These are phyloP conservation scores for Fraxinus paxiana DNA, from an alignment of 305 asterid species.

Conservation along the genomic window DNA sequence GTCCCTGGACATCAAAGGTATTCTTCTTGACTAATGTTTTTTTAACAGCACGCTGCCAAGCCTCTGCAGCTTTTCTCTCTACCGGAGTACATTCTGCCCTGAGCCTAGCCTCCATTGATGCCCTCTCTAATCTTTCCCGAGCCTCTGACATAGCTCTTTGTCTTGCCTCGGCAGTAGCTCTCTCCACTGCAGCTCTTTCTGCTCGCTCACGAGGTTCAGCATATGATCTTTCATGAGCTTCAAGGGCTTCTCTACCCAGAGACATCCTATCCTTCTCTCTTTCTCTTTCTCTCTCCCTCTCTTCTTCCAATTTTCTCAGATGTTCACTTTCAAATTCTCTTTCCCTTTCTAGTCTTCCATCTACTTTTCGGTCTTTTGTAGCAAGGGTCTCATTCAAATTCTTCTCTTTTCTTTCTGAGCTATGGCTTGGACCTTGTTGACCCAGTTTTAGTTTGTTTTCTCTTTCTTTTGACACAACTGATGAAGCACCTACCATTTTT, in stretches of 20 bases:
- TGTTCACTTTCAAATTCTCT: conserved; percentile 35
- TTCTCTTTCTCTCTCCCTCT: conserved; percentile 63
- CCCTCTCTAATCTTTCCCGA: conserved; percentile 46
- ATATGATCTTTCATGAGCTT: conserved; percentile 57
- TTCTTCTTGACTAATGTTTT: conserved; percentile 57
- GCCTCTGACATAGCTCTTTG: conserved; percentile 46
- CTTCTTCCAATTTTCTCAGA: conserved; percentile 47
- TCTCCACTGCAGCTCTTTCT: conserved; percentile 51
- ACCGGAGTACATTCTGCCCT: conserved; percentile 73
- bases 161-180: conserved; percentile 50
- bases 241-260: conserved; percentile 56
- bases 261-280: conserved; percentile 79
- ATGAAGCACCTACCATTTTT: conserved; percentile 41
- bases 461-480: conserved; percentile 34
- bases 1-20: conserved; percentile 34
- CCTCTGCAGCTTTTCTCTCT: conserved; percentile 83
- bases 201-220: conserved; percentile 57
- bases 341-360: conserved; percentile 40
- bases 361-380: conserved; percentile 36
- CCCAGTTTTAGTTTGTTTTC: conserved; percentile 26
- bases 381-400: conserved; percentile 32
- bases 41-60: conserved; percentile 71
- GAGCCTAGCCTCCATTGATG: conserved; percentile 54
- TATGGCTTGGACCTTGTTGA: conserved; percentile 34
- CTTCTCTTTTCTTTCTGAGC: conserved; percentile 36